Evolutionary conservation across 805 yeast species (phyloP), one percentile per base, ranked within the genome.

Genomic region (Candida stauntonica): DNA sequence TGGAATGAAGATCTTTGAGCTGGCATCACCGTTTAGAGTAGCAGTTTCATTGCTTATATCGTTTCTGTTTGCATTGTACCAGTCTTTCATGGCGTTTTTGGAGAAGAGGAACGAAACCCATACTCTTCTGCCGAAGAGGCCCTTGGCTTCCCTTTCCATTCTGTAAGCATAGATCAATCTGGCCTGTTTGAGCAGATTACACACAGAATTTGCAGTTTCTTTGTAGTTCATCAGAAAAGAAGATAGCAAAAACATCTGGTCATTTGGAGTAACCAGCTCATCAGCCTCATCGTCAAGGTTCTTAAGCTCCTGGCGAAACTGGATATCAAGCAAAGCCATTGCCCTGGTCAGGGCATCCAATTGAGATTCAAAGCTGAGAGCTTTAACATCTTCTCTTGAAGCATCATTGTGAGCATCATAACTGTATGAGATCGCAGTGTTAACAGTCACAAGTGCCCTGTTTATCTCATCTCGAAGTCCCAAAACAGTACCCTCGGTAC

Each of bases 181-280:
- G 1, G 61, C 42, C 24, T 59, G 60, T 9, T 55, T 58, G 43
- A 68, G 50, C 20, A 70, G 43, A 8, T 49, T 45, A 6, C 62
- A 50, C 4, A 64, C 51, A 1, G 58, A 42, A 29, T 60, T 55
- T 0, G 69, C 56, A 17, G 61, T 54, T 42, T 69, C 69, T 44
- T 71, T 64, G 31, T 70, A 57, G 46, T 73, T 73, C 57, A 73
- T 62, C 17, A 73, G 39, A 48, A 73, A 73, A 0, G 77, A 70
- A 1, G 78, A 70, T 4, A 73, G 39, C 13, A 73, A 47, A 44
- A 73, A 73, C 59, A 70, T 63, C 46, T 73, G 75, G 41, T 72
- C 77, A 36, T 69, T 62, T 9, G 77, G 76, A 26, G 66, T 53
- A 3, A 70, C 46, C 19, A 60, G 50, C 29, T 61, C 60, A 13